Percentiles rank a stretch among this genome's conserved stretches.
These are phyloP conservation scores for Colletotrichum ledebouriae DNA, from an alignment of 2,329 filamentous ascomycete genomes.

Conservation along the genomic window DNA sequence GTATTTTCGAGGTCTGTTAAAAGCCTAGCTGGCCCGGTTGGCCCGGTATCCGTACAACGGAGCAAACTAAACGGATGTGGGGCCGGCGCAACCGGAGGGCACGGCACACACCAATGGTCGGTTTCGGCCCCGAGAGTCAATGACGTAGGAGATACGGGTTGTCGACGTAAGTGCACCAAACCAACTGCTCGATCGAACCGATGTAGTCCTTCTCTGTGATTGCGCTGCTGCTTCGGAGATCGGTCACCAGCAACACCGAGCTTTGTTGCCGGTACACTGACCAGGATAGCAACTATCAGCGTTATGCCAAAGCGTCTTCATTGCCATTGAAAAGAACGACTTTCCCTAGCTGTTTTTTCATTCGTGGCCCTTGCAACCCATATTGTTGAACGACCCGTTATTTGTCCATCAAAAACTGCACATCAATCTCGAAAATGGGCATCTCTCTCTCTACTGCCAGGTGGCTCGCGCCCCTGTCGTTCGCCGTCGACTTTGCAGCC, in stretches of 20 bases:
- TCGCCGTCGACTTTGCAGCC: constrained; percentile 68
- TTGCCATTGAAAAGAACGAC: background rate
- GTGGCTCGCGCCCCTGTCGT: constrained; percentile 66
- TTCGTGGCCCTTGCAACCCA: background rate
- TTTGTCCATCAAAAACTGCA: too few relatives aligned
- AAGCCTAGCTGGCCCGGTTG: too few relatives aligned
- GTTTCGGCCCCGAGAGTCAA: constrained; percentile 7
- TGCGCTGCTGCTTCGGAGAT: background rate
- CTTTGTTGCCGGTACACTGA: background rate
- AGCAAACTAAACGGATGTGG: background rate
- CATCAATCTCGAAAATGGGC: constrained; percentile 56
- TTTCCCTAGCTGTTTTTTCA: background rate
- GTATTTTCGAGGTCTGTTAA: too few relatives aligned
- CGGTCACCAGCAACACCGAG: constrained; percentile 5
- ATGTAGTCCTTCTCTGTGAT: background rate
- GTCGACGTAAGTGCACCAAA: constrained; percentile 10
- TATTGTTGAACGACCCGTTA: background rate
- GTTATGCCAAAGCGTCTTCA: background rate
- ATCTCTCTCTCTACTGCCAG: constrained; percentile 66
- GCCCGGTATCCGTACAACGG: too few relatives aligned
- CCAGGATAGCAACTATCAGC: background rate
- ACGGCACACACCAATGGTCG: background rate
- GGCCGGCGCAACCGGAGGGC: constrained; percentile 1
- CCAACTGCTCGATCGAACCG: background rate
- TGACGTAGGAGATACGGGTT: constrained; percentile 10